Conservation (phyloP, 441 rosid genomes). For the Pelargonium myrrhifolium region DNA sequence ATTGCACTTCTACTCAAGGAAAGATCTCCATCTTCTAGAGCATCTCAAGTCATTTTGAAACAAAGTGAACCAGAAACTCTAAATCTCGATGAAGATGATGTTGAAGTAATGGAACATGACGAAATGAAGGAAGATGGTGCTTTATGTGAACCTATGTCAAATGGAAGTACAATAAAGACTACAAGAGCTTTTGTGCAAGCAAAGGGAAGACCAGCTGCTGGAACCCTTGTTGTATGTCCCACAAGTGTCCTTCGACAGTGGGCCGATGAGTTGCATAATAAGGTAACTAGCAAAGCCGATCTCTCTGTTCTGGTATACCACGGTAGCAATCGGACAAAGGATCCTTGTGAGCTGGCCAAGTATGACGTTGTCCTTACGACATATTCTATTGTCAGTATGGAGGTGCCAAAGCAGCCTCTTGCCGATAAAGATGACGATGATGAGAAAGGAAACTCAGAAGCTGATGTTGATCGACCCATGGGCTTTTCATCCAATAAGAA, state of each 20-base stretch:
- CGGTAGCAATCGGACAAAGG: constrained; percentile 76
- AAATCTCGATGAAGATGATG: constrained; percentile 58
- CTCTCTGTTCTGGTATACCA: constrained; percentile 75
- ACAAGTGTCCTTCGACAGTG: constrained; percentile 97
- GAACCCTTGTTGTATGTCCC: constrained; percentile 96
- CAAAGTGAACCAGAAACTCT: constrained; percentile 51
- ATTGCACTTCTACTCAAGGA: constrained; percentile 92
- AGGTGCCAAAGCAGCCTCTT: constrained; percentile 81
- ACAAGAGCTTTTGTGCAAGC: constrained; percentile 27
- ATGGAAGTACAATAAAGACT: constrained; percentile 21
- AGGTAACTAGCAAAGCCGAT: constrained; percentile 58
- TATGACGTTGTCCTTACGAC: constrained; percentile 86
- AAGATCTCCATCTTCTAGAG: constrained; percentile 44
- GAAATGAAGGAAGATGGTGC: constrained; percentile 27
- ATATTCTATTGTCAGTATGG: constrained; percentile 87
- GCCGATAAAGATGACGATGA: constrained; percentile 47
- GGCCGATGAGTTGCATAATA: constrained; percentile 77
- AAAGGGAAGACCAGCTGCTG: constrained; percentile 83
- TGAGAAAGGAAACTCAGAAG: constrained; percentile 40
- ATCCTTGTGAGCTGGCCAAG: constrained; percentile 66
- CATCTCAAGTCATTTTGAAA: constrained; percentile 30
- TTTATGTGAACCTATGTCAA: constrained; percentile 21
- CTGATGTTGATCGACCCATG: constrained; percentile 28
- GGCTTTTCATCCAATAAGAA: constrained; percentile 41
- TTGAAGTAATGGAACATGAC: constrained; percentile 19